phyloP scores from a whole-genome alignment of 106 monocot genomes.

The Dendrobium catenatum region DNA sequence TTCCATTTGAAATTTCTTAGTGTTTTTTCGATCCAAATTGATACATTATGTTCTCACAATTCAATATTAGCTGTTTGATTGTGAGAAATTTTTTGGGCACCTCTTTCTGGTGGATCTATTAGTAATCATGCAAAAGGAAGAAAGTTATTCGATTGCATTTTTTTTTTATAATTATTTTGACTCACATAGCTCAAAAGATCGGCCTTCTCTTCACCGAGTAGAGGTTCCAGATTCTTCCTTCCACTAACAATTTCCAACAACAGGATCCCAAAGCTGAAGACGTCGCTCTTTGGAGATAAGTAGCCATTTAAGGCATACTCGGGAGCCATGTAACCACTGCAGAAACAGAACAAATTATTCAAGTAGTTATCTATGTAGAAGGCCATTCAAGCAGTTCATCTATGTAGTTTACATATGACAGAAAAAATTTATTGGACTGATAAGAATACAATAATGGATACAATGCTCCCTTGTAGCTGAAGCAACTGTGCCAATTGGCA shows the following conservation, averaged over 20 bases:
- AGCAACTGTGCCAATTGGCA: neutral
- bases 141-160: too few relatives aligned
- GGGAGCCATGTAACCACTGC: conserved; percentile 4
- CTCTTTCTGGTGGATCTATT: too few relatives aligned
- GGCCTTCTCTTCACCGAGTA: neutral
- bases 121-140: too few relatives aligned
- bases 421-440: neutral
- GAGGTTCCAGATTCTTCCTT: neutral
- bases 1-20: neutral
- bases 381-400: neutral
- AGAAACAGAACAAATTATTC: neutral
- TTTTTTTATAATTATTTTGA: neutral
- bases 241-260: conserved; percentile 8
- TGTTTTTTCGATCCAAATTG: neutral
- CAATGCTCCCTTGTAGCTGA: neutral
- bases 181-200: conserved; percentile 4
- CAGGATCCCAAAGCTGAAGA: conserved; percentile 4
- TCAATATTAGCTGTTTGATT: neutral
- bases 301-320: conserved; percentile 7
- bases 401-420: neutral
- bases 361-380: neutral
- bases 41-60: neutral
- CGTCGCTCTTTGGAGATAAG: conserved; percentile 4
- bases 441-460: neutral
- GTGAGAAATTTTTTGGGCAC: neutral